These are phyloP conservation scores for Ascochyta viciae-villosae DNA, from an alignment of 2,329 filamentous ascomycete species.

Conservation along the genomic window DNA sequence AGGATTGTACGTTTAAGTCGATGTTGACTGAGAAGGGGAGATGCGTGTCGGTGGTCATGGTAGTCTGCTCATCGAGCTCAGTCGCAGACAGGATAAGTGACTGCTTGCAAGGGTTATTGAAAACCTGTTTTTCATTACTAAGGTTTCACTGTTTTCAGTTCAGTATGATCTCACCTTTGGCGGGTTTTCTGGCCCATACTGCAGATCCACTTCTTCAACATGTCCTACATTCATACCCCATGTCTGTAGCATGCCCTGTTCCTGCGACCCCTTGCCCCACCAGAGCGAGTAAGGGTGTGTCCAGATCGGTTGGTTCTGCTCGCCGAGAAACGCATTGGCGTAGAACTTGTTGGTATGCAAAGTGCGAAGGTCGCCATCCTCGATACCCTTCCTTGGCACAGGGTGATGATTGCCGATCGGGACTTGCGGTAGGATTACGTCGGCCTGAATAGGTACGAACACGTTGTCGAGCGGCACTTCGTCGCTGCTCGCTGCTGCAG, in stretches of 20 bases:
- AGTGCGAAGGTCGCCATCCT: conserved; percentile 51
- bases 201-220: conserved; percentile 70
- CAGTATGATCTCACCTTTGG: conserved; percentile 22
- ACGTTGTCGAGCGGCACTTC: conserved; percentile 41
- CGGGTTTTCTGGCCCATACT: conserved; percentile 63
- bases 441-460: conserved; percentile 52
- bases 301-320: conserved; percentile 73
- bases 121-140: conserved; percentile 58
- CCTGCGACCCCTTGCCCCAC: conserved; percentile 56
- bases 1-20: conserved; percentile 64
- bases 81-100: conserved; percentile 79
- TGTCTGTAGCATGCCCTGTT: conserved; percentile 58
- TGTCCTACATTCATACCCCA: conserved; percentile 85
- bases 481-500: neutral
- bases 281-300: conserved; percentile 66
- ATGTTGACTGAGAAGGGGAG: conserved; percentile 69
- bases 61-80: conserved; percentile 70
- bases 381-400: conserved; percentile 47
- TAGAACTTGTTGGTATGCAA: conserved; percentile 76
- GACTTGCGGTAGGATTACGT: conserved; percentile 52
- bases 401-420: conserved; percentile 51
- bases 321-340: conserved; percentile 78
- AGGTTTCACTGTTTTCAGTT: neutral
- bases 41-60: conserved; percentile 61
- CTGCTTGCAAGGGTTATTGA: conserved; percentile 82